Base-by-base conservation (phyloP, 176 grass and related monocot genomes). In the Lolium rigidum region DNA sequence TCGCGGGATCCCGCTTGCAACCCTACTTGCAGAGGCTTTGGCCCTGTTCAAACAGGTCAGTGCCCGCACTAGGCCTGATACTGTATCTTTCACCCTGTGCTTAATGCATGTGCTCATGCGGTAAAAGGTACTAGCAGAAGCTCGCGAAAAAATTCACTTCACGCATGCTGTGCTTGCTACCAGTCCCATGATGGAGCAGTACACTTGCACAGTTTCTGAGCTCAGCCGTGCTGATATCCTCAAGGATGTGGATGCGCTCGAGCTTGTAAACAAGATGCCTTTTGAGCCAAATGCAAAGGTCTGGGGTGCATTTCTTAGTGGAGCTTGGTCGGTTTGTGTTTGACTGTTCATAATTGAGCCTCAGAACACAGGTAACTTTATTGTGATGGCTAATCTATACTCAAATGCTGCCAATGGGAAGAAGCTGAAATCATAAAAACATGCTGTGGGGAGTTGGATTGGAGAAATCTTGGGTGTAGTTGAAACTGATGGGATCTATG, bases 361-460 rank as follows among this genome's bases (percentile, higher is more conserved):
- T 0, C 84, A 92, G 74, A 92, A 86, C 70, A 95, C 85, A 5
- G 85, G 90, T 38, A 95, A 90, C 63, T 92, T 88, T 24, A 26
- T 92, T 69, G 74, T 95, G 47, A 90, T 95, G 85, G 93, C 88
- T 86, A 92, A 90, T 84, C 81, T 92, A 21, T 90, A 88, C 72
- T 88, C 85, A 48, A 88, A 88, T 52, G 50, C 50, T 52, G 86
- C 71, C 48, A 92, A 89, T 89, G 90, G 90, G 86, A 90, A 72
- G 88, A 92, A 84, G 86, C 90, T 50, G 84, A 90, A 69, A 62
- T 21, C 70, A 86, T 87, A 64, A 92, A 86, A 70, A 55, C 90
- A 95, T 47, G 18, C 87, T 91, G 86, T 57, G 86, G 86, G 15
- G 31, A 35, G 31, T 35, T 35, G 31, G 31, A 35, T 35, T 35